phyloP scores from a whole-genome alignment of 768 basidiomycete species.

The Aureoboletus auriporus region DNA sequence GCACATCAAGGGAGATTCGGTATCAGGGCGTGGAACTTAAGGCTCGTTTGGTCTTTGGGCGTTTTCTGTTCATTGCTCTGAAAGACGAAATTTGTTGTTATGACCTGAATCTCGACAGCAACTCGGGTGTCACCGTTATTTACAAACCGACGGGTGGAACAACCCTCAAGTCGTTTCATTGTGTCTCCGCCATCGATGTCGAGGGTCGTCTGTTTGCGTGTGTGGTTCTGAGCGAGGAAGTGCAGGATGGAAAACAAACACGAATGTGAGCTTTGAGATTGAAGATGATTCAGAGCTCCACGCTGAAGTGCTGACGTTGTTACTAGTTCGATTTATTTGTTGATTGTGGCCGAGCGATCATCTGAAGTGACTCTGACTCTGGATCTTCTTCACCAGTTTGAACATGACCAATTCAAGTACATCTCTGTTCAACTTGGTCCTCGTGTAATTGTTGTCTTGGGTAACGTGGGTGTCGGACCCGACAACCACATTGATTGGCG shows the following conservation, averaged over 20 bases:
- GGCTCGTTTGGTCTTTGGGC: too few relatives aligned
- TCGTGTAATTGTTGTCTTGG: constrained; percentile 6
- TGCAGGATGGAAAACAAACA: neutral
- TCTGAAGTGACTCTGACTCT: constrained; percentile 5
- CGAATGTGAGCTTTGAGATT: constrained; percentile 1
- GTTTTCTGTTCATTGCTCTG: too few relatives aligned
- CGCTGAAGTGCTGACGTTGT: too few relatives aligned
- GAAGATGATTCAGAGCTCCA: neutral
- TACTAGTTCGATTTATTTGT: neutral
- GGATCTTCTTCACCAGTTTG: constrained; percentile 12
- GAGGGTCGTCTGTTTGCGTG: constrained; percentile 15
- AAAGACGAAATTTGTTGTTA: too few relatives aligned
- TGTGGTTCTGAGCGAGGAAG: constrained; percentile 5
- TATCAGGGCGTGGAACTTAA: too few relatives aligned
- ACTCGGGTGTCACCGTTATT: too few relatives aligned
- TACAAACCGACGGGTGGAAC: too few relatives aligned
- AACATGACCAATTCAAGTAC: neutral
- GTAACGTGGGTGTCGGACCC: neutral
- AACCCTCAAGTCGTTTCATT: neutral
- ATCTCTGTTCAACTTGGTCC: constrained; percentile 8
- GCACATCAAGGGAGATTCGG: too few relatives aligned
- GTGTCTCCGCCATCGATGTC: constrained; percentile 10
- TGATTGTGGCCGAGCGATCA: neutral
- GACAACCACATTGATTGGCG: neutral
- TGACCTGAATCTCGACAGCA: too few relatives aligned